Evolutionary conservation across 352 stramenopile genomes (phyloP), one percentile per base, ranked within the genome.

Genomic region (Phytophthora crassamura): DNA sequence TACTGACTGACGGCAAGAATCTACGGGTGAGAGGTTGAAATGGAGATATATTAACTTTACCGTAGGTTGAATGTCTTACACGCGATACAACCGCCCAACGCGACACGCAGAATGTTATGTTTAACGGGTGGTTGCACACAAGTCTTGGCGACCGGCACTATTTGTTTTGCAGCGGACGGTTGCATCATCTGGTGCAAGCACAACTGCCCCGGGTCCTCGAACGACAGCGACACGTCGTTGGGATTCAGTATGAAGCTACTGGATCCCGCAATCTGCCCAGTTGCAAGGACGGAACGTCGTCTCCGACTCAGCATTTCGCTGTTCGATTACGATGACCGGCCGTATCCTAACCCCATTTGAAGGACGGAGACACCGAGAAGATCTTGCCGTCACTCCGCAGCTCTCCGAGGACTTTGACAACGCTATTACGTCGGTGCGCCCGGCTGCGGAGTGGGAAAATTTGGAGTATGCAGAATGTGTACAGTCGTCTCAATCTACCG

Each of bases 151-250:
- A 34, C 47, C 50, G 15, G 54, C 59, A 34, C 39, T 4, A 34
- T 51, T 25, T 65, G 47, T 60, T 70, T 35, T 34, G 34, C 35
- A 25, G 42, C 11, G 16, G 43, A 36, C 43, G 66, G 45, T 16
- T 36, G 30, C 51, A 49, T 14, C 39, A 63, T 38, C 18, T 47
- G 32, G 51, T 39, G 18, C 30, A 52, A 12, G 38, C 66, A 57
- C 59, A 62, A 34, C 59, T 74, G 43, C 64, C 66, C 9, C 54
- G 41, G 7, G 50, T 28, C 4, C 22, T 28, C 2, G 22, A 28
- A 28, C 22, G 22, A 4, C 22, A 28, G 22, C 22, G 22, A 50
- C 14, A 50, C 42, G 1, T 50, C 28, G 5, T 8, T 22, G 1
- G 43, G 28, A 7, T 51, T 51, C 12, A 20, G 43, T 2, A 18